These are phyloP conservation scores for Barbarea vulgaris DNA, from an alignment of 345 rosid genomes.

Conservation along the genomic window DNA sequence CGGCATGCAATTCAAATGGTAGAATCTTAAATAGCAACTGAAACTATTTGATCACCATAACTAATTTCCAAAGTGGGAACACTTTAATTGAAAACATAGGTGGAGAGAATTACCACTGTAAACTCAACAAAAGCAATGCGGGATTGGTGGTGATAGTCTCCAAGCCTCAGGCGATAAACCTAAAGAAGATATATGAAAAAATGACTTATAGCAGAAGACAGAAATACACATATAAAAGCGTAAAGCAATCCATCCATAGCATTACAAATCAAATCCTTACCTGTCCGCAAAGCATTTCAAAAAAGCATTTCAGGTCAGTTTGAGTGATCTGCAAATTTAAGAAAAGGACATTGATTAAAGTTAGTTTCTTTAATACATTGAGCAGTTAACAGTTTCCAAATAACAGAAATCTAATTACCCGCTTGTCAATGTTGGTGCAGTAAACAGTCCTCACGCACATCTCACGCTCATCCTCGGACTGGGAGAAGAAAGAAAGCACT, in stretches of 20 bases:
- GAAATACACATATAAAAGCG: neutral
- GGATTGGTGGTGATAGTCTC: constrained; percentile 90
- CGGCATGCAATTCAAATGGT: neutral
- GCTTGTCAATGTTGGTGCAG: constrained; percentile 94
- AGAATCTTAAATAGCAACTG: constrained; percentile 17
- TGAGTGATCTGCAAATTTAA: constrained; percentile 67
- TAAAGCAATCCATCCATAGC: neutral
- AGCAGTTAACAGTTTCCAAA: neutral
- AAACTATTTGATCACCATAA: constrained; percentile 8
- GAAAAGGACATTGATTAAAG: constrained; percentile 4
- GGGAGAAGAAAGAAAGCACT: constrained; percentile 31
- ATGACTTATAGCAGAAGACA: constrained; percentile 4
- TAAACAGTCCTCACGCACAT: constrained; percentile 98
- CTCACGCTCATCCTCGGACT: constrained; percentile 98
- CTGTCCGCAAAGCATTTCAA: constrained; percentile 90
- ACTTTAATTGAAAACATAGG: neutral
- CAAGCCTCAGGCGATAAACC: constrained; percentile 97
- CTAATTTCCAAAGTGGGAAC: constrained; percentile 15
- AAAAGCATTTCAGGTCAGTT: constrained; percentile 78
- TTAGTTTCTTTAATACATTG: neutral
- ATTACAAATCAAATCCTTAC: constrained; percentile 44
- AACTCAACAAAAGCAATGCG: constrained; percentile 98
- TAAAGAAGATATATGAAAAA: constrained; percentile 25
- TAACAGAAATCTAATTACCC: constrained; percentile 48
- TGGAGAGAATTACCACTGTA: constrained; percentile 50